These are phyloP conservation scores for Microcera coccophila DNA, from an alignment of 2,329 filamentous ascomycete species.

Conservation along the genomic window DNA sequence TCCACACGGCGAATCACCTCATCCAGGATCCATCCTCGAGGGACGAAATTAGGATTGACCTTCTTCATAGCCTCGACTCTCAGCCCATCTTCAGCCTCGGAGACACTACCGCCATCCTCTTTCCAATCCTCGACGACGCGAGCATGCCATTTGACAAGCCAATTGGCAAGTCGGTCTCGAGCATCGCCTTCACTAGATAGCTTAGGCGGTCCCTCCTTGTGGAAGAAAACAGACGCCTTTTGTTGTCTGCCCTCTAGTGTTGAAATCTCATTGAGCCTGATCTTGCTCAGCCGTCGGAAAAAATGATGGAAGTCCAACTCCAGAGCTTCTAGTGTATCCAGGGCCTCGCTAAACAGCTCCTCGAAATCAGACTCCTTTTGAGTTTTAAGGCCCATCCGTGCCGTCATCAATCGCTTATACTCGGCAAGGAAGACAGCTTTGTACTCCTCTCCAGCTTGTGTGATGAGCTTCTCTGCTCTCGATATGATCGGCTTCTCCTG, in stretches of 20 bases:
- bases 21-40: constrained; percentile 86
- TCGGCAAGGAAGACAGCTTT: constrained; percentile 82
- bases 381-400: constrained; percentile 69
- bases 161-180: constrained; percentile 64
- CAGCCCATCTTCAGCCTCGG: constrained; percentile 51
- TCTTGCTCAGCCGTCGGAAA: constrained; percentile 70
- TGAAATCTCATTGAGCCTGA: constrained; percentile 60
- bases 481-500: constrained; percentile 66
- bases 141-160: constrained; percentile 75
- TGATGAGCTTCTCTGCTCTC: constrained; percentile 80
- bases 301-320: constrained; percentile 94
- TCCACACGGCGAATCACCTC: constrained; percentile 89
- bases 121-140: constrained; percentile 76
- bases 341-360: constrained; percentile 70
- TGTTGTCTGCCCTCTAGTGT: constrained; percentile 61
- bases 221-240: constrained; percentile 72
- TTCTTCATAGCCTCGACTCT: constrained; percentile 71
- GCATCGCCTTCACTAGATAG: constrained; percentile 59
- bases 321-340: constrained; percentile 76
- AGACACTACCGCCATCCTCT: constrained; percentile 38
- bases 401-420: constrained; percentile 81
- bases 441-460: constrained; percentile 78
- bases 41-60: constrained; percentile 90
- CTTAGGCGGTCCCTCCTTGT: constrained; percentile 63
- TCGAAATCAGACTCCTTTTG: constrained; percentile 74